Evolutionary conservation across 148 eudicot species (phyloP).

Genomic region (Pouteria glomerata): DNA sequence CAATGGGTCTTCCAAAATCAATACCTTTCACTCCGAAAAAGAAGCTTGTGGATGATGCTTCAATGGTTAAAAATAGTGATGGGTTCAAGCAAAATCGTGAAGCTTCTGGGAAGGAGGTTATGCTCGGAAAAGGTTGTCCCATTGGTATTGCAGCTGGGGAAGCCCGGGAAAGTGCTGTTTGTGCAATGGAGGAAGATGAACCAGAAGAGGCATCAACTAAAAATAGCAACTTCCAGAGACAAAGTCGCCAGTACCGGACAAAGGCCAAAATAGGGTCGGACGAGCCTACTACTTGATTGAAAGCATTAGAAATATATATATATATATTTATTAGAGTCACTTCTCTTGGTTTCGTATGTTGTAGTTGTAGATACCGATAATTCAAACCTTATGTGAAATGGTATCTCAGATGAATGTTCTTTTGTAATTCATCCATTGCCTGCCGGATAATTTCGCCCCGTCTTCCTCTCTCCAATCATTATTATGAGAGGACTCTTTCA

Average conservation of each 20-base stretch:
- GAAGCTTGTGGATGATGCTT: constrained; percentile 18
- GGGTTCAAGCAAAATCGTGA: constrained; percentile 19
- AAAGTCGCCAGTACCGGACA: constrained; percentile 55
- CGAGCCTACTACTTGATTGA: constrained; percentile 25
- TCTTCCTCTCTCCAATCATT: no score
- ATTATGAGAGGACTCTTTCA: no score
- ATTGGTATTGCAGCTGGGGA: constrained; percentile 9
- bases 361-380: not conserved
- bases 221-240: constrained; percentile 25
- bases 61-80: not conserved
- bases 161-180: constrained; percentile 28
- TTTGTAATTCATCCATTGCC: no score
- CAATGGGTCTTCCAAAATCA: constrained; percentile 27
- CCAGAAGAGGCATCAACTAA: constrained; percentile 18
- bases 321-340: not conserved
- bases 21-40: constrained; percentile 36
- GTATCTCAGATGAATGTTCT: no score
- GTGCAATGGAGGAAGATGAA: constrained; percentile 75
- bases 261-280: constrained; percentile 24
- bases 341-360: not conserved
- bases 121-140: constrained; percentile 1
- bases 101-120: constrained; percentile 14
- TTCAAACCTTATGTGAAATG: no score
- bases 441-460: no score
- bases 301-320: not conserved